phyloP scores from a whole-genome alignment of 2,329 filamentous ascomycete genomes.

The Allantophomopsis cytisporea region DNA sequence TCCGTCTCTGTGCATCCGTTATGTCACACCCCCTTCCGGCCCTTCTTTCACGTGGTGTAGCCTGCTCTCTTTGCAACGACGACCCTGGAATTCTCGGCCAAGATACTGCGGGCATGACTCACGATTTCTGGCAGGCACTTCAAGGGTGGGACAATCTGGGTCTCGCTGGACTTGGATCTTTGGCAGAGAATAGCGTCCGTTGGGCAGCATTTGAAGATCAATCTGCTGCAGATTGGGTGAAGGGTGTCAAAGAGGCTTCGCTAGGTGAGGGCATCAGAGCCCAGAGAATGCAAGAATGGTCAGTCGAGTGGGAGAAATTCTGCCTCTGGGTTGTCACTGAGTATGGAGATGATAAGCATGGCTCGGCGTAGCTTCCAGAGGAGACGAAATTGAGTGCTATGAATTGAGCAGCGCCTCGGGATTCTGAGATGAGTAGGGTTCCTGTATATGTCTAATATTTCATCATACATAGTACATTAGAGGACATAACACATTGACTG shows the following conservation, averaged over 20 bases:
- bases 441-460: too few species aligned
- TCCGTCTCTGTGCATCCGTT: conserved; percentile 65
- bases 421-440: too few species aligned
- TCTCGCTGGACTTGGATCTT: conserved; percentile 67
- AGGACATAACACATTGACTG: too few species aligned
- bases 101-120: conserved; percentile 67
- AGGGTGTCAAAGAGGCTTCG: conserved; percentile 60
- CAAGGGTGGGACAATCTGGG: conserved; percentile 90
- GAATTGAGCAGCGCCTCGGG: too few species aligned
- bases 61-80: conserved; percentile 79
- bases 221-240: conserved; percentile 52
- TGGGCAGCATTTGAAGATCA: conserved; percentile 87
- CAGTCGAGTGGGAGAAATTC: conserved; percentile 73
- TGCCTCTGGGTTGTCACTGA: conserved; percentile 82
- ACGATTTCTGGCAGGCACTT: conserved; percentile 89
- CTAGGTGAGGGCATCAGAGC: conserved; percentile 60
- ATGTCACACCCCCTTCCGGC: conserved; percentile 71
- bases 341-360: conserved; percentile 34
- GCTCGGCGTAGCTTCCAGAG: conserved; percentile 1
- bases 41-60: conserved; percentile 70
- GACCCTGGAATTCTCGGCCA: conserved; percentile 83
- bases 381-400: too few species aligned
- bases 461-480: too few species aligned
- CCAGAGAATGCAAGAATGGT: conserved; percentile 63
- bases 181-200: conserved; percentile 85